phyloP scores from a whole-genome alignment of 768 basidiomycete genomes.

The Podaxis carcinomalis region DNA sequence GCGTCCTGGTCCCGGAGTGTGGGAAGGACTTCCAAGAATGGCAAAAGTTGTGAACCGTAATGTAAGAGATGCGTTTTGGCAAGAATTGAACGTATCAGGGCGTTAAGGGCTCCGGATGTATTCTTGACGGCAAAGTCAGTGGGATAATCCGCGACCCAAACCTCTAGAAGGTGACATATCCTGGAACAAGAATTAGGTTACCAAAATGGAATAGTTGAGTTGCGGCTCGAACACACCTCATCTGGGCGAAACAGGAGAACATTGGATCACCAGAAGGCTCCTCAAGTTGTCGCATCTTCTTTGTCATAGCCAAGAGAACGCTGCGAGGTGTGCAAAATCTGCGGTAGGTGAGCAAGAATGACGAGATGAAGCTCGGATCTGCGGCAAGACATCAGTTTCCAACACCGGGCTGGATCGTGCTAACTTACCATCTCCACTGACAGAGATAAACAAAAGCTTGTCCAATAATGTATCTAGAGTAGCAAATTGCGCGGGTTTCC shows the following conservation, averaged over 20 bases:
- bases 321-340: conserved; percentile 77
- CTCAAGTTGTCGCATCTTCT: conserved; percentile 76
- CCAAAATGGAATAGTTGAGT: conserved; percentile 1
- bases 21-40: conserved; percentile 69
- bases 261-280: conserved; percentile 72
- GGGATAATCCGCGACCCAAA: conserved; percentile 74
- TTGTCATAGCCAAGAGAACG: conserved; percentile 83
- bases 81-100: conserved; percentile 74
- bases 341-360: conserved; percentile 82
- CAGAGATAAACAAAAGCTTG: conserved; percentile 75
- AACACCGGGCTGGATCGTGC: background rate
- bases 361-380: conserved; percentile 76
- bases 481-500: conserved; percentile 65
- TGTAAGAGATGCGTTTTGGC: conserved; percentile 80
- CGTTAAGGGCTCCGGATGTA: conserved; percentile 66
- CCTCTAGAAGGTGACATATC: conserved; percentile 74
- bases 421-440: conserved; percentile 76
- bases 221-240: conserved; percentile 49
- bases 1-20: conserved; percentile 63
- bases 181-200: conserved; percentile 30
- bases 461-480: conserved; percentile 77
- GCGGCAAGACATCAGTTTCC: background rate
- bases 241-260: conserved; percentile 85
- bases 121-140: conserved; percentile 78
- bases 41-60: conserved; percentile 80